Evolutionary conservation across 371 early-diverging fungal species (phyloP).

Genomic region (Mortierella sp.): DNA sequence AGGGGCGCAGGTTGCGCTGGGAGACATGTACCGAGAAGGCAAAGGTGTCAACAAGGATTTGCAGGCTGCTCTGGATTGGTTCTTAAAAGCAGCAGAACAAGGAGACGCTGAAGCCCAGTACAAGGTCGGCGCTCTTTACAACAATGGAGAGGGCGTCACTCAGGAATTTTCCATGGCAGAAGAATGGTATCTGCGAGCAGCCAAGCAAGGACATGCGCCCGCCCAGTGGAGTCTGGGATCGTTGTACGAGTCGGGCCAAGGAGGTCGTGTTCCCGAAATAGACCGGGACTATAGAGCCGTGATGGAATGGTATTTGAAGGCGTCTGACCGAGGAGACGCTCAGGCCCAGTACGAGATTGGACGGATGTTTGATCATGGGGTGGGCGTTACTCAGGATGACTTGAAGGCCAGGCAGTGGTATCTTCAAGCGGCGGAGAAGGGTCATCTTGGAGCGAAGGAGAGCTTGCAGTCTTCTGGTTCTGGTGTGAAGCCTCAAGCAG

Average conservation of each 20-base stretch:
- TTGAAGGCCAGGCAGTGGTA: slow-evolving; percentile 3
- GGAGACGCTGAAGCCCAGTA: not conserved
- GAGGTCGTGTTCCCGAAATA: not conserved
- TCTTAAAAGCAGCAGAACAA: not conserved
- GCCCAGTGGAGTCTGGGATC: not conserved
- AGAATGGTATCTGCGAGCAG: not conserved
- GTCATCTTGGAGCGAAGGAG: not conserved
- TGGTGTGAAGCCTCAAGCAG: not conserved
- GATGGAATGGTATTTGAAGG: not conserved
- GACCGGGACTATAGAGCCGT: not conserved
- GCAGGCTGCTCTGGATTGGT: not conserved
- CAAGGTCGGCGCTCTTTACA: not conserved
- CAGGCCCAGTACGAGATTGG: not conserved
- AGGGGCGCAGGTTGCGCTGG: not conserved
- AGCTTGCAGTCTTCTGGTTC: not conserved
- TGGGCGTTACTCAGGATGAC: not conserved
- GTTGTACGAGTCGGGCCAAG: not conserved
- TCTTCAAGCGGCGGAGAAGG: not conserved
- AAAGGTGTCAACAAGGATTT: not conserved
- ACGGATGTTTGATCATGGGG: not conserved
- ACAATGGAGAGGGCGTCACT: not conserved
- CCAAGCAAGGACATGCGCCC: not conserved
- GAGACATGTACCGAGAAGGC: not conserved
- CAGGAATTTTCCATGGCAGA: not conserved
- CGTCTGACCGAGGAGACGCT: not conserved